phyloP scores from a whole-genome alignment of 2,329 filamentous ascomycete species.

The Myotisia sp. region DNA sequence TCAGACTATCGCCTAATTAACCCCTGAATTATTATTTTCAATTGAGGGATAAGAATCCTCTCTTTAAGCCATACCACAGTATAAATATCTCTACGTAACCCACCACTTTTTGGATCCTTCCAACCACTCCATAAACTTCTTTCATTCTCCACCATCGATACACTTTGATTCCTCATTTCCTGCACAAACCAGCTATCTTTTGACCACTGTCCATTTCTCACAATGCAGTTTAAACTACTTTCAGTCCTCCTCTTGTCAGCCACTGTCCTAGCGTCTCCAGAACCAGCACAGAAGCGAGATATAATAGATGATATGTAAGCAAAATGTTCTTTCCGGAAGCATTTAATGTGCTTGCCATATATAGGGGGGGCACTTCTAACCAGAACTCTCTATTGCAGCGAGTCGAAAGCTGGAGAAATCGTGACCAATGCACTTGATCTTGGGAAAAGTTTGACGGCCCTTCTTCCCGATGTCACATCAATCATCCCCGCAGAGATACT shows the following conservation, averaged over 20 bases:
- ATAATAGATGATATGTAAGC: conserved; percentile 8
- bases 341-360: too few species aligned
- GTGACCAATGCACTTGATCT: conserved; percentile 3
- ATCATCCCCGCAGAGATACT: conserved; percentile 8
- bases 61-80: too few species aligned
- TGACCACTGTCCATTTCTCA: conserved; percentile 2
- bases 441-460: conserved; percentile 6
- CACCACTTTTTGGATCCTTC: too few species aligned
- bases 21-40: too few species aligned
- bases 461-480: conserved; percentile 7
- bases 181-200: neutral
- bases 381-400: too few species aligned
- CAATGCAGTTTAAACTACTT: conserved; percentile 17
- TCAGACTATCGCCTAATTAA: too few species aligned
- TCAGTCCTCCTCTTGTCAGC: conserved; percentile 15
- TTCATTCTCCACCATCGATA: too few species aligned
- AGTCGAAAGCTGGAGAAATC: conserved; percentile 2
- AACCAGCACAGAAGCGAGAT: conserved; percentile 7
- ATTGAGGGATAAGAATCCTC: too few species aligned
- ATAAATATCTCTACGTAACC: too few species aligned
- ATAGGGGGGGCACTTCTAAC: too few species aligned
- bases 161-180: neutral
- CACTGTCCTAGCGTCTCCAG: conserved; percentile 12
- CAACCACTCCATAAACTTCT: neutral
- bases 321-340: neutral